A percentile compares a stretch with the other conserved stretches of the same genome.
These are phyloP conservation scores for Saturnispora galanensis DNA, from an alignment of 805 yeast genomes.

Conservation along the genomic window DNA sequence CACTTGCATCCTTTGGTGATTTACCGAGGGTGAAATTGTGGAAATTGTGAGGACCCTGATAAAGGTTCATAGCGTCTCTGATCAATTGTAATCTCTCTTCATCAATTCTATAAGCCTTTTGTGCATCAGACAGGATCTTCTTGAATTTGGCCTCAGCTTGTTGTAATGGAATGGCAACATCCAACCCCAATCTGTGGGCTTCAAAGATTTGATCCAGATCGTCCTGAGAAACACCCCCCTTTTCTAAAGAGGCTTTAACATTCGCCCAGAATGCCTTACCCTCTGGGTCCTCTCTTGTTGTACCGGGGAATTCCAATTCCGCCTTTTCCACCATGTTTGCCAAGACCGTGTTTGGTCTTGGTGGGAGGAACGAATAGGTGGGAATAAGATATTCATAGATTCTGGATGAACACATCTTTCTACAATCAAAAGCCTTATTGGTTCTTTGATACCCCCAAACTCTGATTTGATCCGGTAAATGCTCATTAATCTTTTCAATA, in stretches of 20 bases:
- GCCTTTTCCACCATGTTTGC: constrained; percentile 49
- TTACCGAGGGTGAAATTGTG: constrained; percentile 32
- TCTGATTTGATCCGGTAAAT: constrained; percentile 77
- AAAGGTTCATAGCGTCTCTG: constrained; percentile 59
- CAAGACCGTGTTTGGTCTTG: constrained; percentile 67
- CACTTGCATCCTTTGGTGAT: constrained; percentile 79
- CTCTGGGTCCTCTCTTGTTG: constrained; percentile 53
- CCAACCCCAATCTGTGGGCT: constrained; percentile 28
- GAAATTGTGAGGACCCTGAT: constrained; percentile 86
- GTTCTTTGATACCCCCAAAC: constrained; percentile 90
- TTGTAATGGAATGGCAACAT: constrained; percentile 28
- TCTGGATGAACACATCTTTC: constrained; percentile 93
- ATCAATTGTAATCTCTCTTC: constrained; percentile 51
- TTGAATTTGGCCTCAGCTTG: constrained; percentile 40
- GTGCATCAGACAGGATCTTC: constrained; percentile 51
- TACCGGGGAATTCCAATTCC: constrained; percentile 45
- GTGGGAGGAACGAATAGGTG: constrained; percentile 81
- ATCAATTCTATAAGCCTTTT: constrained; percentile 63
- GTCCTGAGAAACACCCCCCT: constrained; percentile 31
- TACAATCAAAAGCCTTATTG: constrained; percentile 85
- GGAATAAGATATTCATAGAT: constrained; percentile 91
- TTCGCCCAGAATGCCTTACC: constrained; percentile 66
- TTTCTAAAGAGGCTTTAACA: constrained; percentile 30
- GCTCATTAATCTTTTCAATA: constrained; percentile 58
- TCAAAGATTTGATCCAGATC: constrained; percentile 29